Base-by-base conservation (phyloP, 1,284 basidiomycete genomes). In the Porodaedalea pini region DNA sequence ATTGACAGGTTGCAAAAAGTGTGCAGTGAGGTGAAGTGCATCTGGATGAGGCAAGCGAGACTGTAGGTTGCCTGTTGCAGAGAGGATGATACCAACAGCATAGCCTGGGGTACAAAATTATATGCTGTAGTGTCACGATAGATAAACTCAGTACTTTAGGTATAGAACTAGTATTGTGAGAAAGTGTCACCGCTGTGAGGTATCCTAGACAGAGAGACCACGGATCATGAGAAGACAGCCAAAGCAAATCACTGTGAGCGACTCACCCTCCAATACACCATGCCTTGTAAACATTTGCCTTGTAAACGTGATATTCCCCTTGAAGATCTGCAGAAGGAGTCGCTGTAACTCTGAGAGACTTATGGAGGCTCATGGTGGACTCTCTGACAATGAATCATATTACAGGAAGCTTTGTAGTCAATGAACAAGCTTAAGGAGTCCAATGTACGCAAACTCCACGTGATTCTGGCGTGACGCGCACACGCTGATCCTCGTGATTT, bases 1-100 rank as follows among this genome's bases (percentile, higher is more conserved):
- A 25, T 58, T 34, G 13, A 45, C 50, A 0, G 78, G 69, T 34
- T 75, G 72, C 37, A 85, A 70, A 62, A 75, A 88, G 62, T 86
- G 80, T 1, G 81, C 81, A 2, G 79, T 81, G 51, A 83, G 67
- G 64, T 86, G 79, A 32, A 86, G 69, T 4, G 80, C 78, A 61
- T 86, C 83, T 17, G 66, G 69, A 64, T 84, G 82, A 8, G 63
- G 29, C 2, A 78, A 76, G 5, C 58, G 52, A 1, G 73, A 67
- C 66, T 86, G 83, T 52, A 78, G 67, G 56, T 76, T 70, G 7
- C 80, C 73, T 54, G 77, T 80, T 15, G 83, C 77, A 34, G 84
- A 74, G 0, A 86, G 58, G 17, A 82, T 68, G 34, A 82, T 67
- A 1, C 78, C 80, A 13, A 87, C 70, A 21, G 79, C 69, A 63